Conservation (phyloP, 345 rosid species). For the Salix exigua region DNA sequence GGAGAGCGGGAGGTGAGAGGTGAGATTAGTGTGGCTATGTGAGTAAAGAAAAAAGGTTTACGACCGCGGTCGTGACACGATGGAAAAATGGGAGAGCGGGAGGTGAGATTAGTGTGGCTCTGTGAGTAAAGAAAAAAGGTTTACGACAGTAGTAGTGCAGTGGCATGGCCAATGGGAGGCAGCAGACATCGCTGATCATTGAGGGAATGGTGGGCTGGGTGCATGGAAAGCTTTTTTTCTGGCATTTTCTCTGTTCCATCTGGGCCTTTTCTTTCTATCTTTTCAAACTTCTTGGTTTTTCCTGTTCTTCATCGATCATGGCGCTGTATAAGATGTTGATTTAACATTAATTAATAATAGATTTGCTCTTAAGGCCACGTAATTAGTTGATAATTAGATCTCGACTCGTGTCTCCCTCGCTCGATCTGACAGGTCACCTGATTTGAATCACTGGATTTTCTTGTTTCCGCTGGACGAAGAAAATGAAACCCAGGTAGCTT, state of each 20-base stretch:
- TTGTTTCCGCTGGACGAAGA: neutral
- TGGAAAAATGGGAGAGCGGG: neutral
- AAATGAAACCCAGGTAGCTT: neutral
- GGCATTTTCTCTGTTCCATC: constrained; percentile 27
- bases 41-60: neutral
- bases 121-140: neutral
- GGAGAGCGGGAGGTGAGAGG: constrained; percentile 20
- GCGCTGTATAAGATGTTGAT: too few species aligned
- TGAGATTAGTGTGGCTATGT: constrained; percentile 11
- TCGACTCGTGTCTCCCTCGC: neutral
- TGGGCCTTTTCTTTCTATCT: neutral
- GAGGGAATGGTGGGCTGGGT: neutral
- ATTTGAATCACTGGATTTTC: neutral
- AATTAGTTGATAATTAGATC: neutral
- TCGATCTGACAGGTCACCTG: neutral
- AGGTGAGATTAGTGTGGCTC: constrained; percentile 21
- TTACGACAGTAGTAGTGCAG: neutral
- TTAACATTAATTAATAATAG: neutral
- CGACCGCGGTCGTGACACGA: constrained; percentile 3
- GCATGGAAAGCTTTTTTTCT: neutral
- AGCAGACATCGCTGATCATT: neutral
- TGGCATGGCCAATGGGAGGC: neutral
- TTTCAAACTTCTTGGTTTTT: neutral
- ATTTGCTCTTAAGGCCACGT: neutral
- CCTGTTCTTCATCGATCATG: neutral